Evolutionary conservation across 441 rosid species (phyloP).

Genomic region (Melastoma candidum): DNA sequence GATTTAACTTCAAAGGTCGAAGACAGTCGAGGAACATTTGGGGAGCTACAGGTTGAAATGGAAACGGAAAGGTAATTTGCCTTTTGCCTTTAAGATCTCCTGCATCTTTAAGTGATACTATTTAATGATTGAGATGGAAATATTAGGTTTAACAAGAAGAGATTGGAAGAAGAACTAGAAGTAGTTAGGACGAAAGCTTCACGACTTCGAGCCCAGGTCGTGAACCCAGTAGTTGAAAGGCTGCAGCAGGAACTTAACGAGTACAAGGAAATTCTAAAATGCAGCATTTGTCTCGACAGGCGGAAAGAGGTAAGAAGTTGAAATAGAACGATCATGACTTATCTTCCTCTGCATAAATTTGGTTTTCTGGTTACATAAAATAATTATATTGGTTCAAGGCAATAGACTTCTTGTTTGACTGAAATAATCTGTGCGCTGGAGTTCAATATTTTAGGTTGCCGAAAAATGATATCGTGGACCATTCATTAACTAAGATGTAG

Average conservation of each 20-base stretch:
- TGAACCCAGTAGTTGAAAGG: conserved; percentile 68
- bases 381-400: too few species aligned
- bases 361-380: background rate
- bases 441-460: too few species aligned
- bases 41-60: conserved; percentile 49
- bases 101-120: background rate
- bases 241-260: conserved; percentile 75
- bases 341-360: background rate
- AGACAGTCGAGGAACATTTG: conserved; percentile 38
- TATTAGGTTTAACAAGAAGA: conserved; percentile 66
- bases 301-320: conserved; percentile 67
- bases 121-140: background rate
- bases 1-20: conserved; percentile 54
- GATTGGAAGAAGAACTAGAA: conserved; percentile 75
- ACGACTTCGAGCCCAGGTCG: conserved; percentile 46
- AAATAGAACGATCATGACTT: too few species aligned
- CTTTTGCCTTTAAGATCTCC: conserved; percentile 2
- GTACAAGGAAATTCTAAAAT: conserved; percentile 84
- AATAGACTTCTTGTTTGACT: too few species aligned
- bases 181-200: conserved; percentile 53
- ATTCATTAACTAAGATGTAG: background rate
- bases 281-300: conserved; percentile 79
- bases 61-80: conserved; percentile 68
- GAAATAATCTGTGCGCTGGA: too few species aligned
- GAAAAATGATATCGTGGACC: too few species aligned